These are phyloP conservation scores for Penicillium sp. DNA, from an alignment of 2,329 filamentous ascomycete genomes.

Conservation along the genomic window DNA sequence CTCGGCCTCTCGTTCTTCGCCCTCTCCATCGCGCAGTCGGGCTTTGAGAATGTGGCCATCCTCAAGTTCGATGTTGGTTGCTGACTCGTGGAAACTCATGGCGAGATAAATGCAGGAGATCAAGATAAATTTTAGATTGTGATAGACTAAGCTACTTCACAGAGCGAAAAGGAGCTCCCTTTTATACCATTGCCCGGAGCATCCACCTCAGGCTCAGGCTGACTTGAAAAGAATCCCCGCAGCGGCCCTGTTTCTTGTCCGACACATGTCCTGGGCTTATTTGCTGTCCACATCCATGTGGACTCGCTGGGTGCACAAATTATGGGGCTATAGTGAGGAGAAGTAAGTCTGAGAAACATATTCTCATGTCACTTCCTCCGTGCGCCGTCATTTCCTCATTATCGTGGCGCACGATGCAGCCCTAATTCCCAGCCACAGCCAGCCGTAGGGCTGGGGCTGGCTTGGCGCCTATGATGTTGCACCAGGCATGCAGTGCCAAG, in stretches of 20 bases:
- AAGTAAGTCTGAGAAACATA: neutral
- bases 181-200: conserved; percentile 6
- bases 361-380: neutral
- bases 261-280: conserved; percentile 21
- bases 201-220: neutral
- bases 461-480: conserved; percentile 14
- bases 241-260: conserved; percentile 11
- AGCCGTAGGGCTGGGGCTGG: neutral
- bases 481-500: conserved; percentile 17
- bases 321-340: neutral
- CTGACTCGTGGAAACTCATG: conserved; percentile 55
- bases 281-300: conserved; percentile 6
- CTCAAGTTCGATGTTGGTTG: conserved; percentile 50
- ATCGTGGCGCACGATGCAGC: conserved; percentile 19
- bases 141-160: neutral
- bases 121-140: neutral
- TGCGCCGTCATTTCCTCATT: neutral
- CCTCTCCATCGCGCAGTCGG: conserved; percentile 42
- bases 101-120: neutral
- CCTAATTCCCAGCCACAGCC: conserved; percentile 16
- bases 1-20: conserved; percentile 46
- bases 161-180: neutral
- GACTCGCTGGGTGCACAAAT: neutral
- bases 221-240: neutral
- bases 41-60: conserved; percentile 52